Percentiles rank a stretch among this genome's conserved stretches.
These are phyloP conservation scores for Tremellales sp. DNA, from an alignment of 1,284 basidiomycete species.

Conservation along the genomic window DNA sequence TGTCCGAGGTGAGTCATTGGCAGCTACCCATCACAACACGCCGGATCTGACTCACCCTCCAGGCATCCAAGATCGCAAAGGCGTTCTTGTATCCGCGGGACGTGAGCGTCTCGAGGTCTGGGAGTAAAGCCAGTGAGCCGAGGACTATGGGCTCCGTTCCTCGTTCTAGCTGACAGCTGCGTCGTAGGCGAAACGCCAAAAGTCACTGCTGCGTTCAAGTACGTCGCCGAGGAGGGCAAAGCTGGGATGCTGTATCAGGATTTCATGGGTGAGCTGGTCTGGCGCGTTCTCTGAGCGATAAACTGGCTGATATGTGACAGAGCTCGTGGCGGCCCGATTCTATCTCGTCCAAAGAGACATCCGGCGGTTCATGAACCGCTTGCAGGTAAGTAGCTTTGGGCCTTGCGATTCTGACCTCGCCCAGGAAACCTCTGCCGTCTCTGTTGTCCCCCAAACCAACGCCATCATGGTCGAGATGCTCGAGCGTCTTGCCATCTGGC, in stretches of 20 bases:
- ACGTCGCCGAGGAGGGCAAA: slow-evolving; percentile 12
- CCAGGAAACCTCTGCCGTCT: slow-evolving; percentile 10
- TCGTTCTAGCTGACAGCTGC: not conserved
- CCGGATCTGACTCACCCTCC: slow-evolving; percentile 8
- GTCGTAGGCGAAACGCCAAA: slow-evolving; percentile 22
- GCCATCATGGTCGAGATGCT: slow-evolving; percentile 33
- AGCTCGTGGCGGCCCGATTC: slow-evolving; percentile 33
- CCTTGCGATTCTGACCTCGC: not conserved
- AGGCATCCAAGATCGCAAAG: slow-evolving; percentile 24
- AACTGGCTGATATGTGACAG: slow-evolving; percentile 10
- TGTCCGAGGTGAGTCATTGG: slow-evolving; percentile 19
- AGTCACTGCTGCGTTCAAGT: slow-evolving; percentile 23
- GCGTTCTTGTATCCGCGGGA: slow-evolving; percentile 26
- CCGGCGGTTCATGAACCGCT: slow-evolving; percentile 18
- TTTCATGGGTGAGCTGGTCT: slow-evolving; percentile 27
- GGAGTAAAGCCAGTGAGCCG: slow-evolving; percentile 14
- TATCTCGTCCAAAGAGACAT: slow-evolving; percentile 36
- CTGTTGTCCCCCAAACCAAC: slow-evolving; percentile 12
- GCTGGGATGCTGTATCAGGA: slow-evolving; percentile 24
- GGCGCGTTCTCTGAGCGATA: not conserved
- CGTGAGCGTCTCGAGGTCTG: slow-evolving; percentile 12
- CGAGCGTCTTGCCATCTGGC: slow-evolving; percentile 42
- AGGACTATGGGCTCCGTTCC: not conserved
- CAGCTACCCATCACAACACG: not conserved
- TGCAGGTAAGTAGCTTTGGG: slow-evolving; percentile 19